Percentiles rank a stretch among this genome's conserved stretches.
phyloP scores from a whole-genome alignment of 306 rosid species.

The Adenanthera pavonina region DNA sequence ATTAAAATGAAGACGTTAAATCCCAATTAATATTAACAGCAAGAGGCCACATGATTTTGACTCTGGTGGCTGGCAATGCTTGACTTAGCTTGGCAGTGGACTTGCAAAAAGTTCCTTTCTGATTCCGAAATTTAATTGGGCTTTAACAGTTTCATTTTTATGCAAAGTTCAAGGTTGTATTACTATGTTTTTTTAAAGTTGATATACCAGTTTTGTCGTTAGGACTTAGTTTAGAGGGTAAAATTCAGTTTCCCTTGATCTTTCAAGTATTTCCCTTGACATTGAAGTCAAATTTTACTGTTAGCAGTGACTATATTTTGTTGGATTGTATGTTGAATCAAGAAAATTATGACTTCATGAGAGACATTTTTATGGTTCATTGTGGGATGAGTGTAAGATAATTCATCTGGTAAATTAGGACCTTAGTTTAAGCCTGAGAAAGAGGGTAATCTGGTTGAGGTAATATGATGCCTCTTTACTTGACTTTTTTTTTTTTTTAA shows the following conservation, averaged over 20 bases:
- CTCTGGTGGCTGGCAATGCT: neutral
- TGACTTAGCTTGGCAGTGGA: neutral
- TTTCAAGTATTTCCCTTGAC: neutral
- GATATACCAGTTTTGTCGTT: neutral
- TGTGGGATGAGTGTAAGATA: neutral
- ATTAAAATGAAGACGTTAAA: neutral
- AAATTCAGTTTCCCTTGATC: neutral
- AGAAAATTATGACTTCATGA: neutral
- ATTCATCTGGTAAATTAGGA: neutral
- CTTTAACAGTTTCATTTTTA: no score
- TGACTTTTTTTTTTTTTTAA: no score
- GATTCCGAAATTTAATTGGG: neutral
- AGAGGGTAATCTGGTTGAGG: neutral
- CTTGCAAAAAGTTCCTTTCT: neutral
- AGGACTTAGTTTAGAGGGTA: neutral
- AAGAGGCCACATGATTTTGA: no score
- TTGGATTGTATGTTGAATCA: constrained; percentile 15
- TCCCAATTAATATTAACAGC: neutral
- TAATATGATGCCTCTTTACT: neutral
- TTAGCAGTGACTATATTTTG: neutral
- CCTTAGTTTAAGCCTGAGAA: neutral
- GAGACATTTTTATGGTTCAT: neutral
- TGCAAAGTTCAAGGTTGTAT: neutral
- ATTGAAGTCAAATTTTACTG: constrained; percentile 7
- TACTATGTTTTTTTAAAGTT: no score